phyloP scores from a whole-genome alignment of 306 rosid genomes.

The Medicago ruthenica region DNA sequence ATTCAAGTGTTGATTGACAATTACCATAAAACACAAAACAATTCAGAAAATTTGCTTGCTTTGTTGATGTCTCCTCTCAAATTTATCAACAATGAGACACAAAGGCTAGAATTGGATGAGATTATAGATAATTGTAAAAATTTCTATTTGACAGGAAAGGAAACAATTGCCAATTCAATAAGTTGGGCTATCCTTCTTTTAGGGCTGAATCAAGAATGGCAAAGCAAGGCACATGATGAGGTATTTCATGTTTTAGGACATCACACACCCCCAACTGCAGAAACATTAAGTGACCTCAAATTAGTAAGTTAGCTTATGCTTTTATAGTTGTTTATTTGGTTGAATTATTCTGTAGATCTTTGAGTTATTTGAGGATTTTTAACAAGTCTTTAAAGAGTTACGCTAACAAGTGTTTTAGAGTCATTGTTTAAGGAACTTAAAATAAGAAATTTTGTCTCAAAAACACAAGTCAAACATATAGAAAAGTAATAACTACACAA shows the following conservation, averaged over 20 bases:
- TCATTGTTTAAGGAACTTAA: too few species aligned
- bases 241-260: not conserved
- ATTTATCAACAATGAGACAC: not conserved
- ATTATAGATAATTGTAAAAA: not conserved
- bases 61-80: not conserved
- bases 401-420: too few species aligned
- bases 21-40: too few species aligned
- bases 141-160: not conserved
- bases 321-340: too few species aligned
- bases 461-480: too few species aligned
- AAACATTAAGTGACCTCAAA: not conserved
- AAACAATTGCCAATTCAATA: not conserved
- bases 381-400: too few species aligned
- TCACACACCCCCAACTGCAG: not conserved
- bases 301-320: not conserved
- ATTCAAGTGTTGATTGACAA: not conserved
- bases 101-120: not conserved
- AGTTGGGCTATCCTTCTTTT: not conserved
- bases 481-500: too few species aligned
- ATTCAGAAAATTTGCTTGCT: not conserved
- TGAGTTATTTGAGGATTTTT: too few species aligned
- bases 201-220: not conserved
- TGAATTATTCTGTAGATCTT: too few species aligned
- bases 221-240: not conserved
- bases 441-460: too few species aligned